Base-by-base conservation (phyloP, 2,329 filamentous ascomycete species). In the Pyrenochaeta sp. region DNA sequence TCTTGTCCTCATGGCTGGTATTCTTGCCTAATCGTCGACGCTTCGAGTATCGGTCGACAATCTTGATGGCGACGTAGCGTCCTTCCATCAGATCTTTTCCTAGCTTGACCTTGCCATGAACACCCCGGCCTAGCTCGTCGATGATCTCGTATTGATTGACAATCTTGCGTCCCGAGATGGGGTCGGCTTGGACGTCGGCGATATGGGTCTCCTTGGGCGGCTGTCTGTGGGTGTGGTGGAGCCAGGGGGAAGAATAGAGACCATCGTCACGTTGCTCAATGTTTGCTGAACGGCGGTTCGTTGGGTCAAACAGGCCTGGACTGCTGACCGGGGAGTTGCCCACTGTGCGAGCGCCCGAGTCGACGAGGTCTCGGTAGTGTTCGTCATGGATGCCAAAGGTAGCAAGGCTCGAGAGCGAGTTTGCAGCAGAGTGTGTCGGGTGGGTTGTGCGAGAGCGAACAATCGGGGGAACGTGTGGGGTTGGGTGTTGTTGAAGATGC, bases 111-210 rank as follows among this genome's bases (percentile, higher is more conserved):
- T 97, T 99, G 64, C 94, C 94, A 69, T 99, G 94, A 62, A 96
- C 90, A 36, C 94, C 94, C 47, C 94, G 88, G 41, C 94, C 94
- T 40, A 99, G 89, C 73, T 99, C 94, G 70, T 96, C 89, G 55
- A 97, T 88, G 60, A 99, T 90, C 72, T 96, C 90, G 74, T 99
- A 99, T 67, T 96, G 89, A 65, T 99, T 99, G 78, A 99, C 96
- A 39, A 92, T 81, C 75, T 99, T 99, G 52, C 94, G 89, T 46
- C 94, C 94, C 4, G 93, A 96, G 51, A 90, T 81, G 40, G 83
- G 83, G 71, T 97, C 91, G 51, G 92, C 86, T 64, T 97, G 93
- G 58, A 96, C 90, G 62, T 92, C 86, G 39, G 90, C 92, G 52
- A 92, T 90, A 73, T 96, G 89, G 7, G 93, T 96, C 74, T 79